Conservation (phyloP, 768 basidiomycete species). For the Amanita jacksonii region DNA sequence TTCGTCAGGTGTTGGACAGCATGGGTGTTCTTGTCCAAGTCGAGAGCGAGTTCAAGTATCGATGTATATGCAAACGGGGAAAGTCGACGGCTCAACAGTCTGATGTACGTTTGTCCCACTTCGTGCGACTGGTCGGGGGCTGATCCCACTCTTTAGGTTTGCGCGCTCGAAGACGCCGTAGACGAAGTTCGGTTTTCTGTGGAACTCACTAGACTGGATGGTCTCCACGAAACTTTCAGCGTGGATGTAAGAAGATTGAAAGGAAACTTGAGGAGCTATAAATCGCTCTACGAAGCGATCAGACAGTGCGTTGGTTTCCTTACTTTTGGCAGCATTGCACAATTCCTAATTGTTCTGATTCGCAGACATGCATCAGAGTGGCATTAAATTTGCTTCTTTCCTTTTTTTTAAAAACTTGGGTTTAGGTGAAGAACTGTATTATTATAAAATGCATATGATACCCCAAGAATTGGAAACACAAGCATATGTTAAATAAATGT, state of each 20-base stretch:
- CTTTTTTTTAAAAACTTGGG: too few species aligned
- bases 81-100: too few species aligned
- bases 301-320: constrained; percentile 17
- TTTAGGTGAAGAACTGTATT: neutral
- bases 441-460: neutral
- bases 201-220: constrained; percentile 79
- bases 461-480: neutral
- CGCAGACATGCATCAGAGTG: neutral
- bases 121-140: too few species aligned
- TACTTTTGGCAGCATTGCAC: too few species aligned
- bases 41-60: constrained; percentile 76
- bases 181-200: constrained; percentile 93
- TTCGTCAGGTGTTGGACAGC: constrained; percentile 54
- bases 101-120: too few species aligned
- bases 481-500: too few species aligned
- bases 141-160: too few species aligned
- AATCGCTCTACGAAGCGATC: constrained; percentile 65
- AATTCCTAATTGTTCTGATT: neutral
- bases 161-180: constrained; percentile 53
- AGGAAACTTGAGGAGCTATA: constrained; percentile 80
- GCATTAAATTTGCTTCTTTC: too few species aligned
- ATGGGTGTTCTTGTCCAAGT: constrained; percentile 79
- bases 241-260: constrained; percentile 84
- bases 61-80: constrained; percentile 57
- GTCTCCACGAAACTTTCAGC: constrained; percentile 76